Base-by-base conservation (phyloP, 208 protist genomes). In the Spongospora subterranea region DNA sequence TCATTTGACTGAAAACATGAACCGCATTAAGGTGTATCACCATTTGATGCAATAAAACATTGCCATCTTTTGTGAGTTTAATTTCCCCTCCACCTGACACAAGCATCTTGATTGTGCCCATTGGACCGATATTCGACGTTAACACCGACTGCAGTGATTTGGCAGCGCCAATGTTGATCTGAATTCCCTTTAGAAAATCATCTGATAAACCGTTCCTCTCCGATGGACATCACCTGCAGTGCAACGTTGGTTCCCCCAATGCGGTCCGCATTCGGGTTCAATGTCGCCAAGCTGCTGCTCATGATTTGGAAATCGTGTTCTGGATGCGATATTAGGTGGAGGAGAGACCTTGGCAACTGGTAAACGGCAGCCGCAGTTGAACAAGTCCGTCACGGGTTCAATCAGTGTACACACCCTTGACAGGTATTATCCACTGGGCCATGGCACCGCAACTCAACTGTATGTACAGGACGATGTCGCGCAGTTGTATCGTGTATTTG, bases 21-120 rank as follows among this genome's bases (percentile, higher is more conserved):
- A 65, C 20, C 17, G 40, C n/a, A 82, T 82, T 39, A 82, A 6
- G 35, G 40, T 45, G 6, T 43, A 38, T 91, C 90, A 97, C 95
- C 98, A 99, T 99, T 93, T 99, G 98, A 53, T 98, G 96, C 13
- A 99, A 95, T 41, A 99, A 96, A 40, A 98, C 98, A 92, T 97
- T 98, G 41, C 99, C 99, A 91, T 99, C 99, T 94, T 99, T 99
- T 6, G 99, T 99, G 35, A 99, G 97, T 94, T 99, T 99, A 88
- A 99, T 99, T 77, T 99, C 96, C 39, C 99, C 98, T 91, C 97
- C 96, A 66, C 99, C 99, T 46, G 96, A 97, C 20, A 99, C 98
- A 1, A 99, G 96, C 93, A 96, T 94, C 66, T 96, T 95, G 24
- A 96, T 90, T 38, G 94, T 95, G 24, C 94, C 93, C 92, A 97